Percentiles rank a stretch among this genome's conserved stretches.
phyloP scores from a whole-genome alignment of 495 filamentous ascomycete genomes.

The Aspergillus avenaceus region DNA sequence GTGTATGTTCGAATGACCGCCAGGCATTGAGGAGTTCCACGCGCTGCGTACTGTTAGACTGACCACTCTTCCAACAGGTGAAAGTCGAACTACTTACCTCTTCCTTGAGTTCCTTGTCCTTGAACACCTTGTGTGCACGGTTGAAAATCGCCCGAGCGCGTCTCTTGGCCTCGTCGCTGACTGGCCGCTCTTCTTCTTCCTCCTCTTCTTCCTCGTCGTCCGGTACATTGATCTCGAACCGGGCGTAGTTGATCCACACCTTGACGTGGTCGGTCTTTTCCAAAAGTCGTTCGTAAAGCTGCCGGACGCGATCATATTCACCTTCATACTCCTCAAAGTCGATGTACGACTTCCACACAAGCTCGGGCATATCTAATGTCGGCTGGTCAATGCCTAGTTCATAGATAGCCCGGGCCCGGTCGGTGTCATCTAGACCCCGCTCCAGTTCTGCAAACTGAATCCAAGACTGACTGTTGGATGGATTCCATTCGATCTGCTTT shows the following conservation, averaged over 20 bases:
- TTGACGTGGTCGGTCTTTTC: constrained; percentile 95
- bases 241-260: constrained; percentile 96
- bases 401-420: constrained; percentile 84
- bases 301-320: constrained; percentile 75
- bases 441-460: constrained; percentile 93
- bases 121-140: constrained; percentile 82
- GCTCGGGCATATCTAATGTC: constrained; percentile 92
- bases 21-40: constrained; percentile 87
- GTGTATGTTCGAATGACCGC: constrained; percentile 83
- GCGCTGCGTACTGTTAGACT: constrained; percentile 48
- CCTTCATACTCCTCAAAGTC: constrained; percentile 95
- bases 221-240: constrained; percentile 88
- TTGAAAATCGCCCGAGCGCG: constrained; percentile 81
- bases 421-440: constrained; percentile 80
- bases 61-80: no score
- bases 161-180: constrained; percentile 78
- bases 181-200: constrained; percentile 58
- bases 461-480: constrained; percentile 87
- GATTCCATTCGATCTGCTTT: constrained; percentile 88
- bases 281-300: constrained; percentile 87
- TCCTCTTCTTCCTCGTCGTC: constrained; percentile 63
- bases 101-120: constrained; percentile 88
- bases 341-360: constrained; percentile 96
- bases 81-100: constrained; percentile 55
- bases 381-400: constrained; percentile 84